Evolutionary conservation across 805 yeast genomes (phyloP).

Genomic region (Kodamaea laetipori): DNA sequence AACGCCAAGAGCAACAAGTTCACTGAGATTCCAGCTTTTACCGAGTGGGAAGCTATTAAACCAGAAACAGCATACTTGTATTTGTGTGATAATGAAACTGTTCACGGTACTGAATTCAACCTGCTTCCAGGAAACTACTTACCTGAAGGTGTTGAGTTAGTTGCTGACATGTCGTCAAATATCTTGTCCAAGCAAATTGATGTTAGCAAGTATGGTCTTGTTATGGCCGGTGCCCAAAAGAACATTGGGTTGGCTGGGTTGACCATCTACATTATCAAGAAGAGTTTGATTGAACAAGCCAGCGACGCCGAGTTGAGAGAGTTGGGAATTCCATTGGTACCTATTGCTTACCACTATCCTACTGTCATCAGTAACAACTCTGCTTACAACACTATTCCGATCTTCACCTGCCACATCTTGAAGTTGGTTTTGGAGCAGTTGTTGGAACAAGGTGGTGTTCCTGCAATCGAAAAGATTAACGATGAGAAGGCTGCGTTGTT

Average conservation of each 20-base stretch:
- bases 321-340: constrained; percentile 73
- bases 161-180: constrained; percentile 94
- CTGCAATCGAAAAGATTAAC: constrained; percentile 57
- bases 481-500: constrained; percentile 61
- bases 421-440: constrained; percentile 72
- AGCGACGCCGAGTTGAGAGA: constrained; percentile 59
- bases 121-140: constrained; percentile 55
- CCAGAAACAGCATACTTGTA: constrained; percentile 81
- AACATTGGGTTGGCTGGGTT: constrained; percentile 97
- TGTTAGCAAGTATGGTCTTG: constrained; percentile 79
- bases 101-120: constrained; percentile 85
- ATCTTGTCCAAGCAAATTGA: constrained; percentile 81
- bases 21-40: constrained; percentile 63
- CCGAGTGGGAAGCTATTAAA: constrained; percentile 61
- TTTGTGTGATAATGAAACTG: constrained; percentile 96
- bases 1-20: constrained; percentile 65
- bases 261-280: constrained; percentile 87
- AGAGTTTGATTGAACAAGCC: constrained; percentile 69
- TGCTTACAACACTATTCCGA: constrained; percentile 94
- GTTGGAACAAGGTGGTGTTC: constrained; percentile 71
- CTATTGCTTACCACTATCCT: constrained; percentile 87
- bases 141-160: constrained; percentile 72
- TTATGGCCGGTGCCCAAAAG: constrained; percentile 98
- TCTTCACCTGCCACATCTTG: constrained; percentile 85
- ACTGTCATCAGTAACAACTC: constrained; percentile 86